Evolutionary conservation across 2,329 filamentous ascomycete genomes (phyloP).

Genomic region (Exophiala sp.): DNA sequence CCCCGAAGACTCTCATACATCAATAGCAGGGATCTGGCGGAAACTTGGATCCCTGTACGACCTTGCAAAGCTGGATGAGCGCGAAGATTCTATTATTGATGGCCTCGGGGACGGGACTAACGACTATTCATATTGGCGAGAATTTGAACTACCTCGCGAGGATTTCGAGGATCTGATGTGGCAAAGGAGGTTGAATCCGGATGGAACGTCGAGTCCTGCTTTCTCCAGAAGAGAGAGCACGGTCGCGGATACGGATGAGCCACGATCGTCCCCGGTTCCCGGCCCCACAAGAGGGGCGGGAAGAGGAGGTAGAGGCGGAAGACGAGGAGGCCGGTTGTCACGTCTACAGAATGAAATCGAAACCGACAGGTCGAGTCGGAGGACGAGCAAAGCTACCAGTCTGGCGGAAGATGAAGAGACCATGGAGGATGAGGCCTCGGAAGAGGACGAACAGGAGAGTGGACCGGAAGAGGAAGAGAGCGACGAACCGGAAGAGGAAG

Average conservation of each 20-base stretch:
- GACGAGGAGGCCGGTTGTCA: conserved; percentile 34
- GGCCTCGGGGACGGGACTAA: conserved; percentile 47
- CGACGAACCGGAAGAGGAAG: conserved; percentile 35
- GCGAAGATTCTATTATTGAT: conserved; percentile 58
- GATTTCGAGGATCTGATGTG: conserved; percentile 47
- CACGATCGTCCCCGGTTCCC: conserved; percentile 22
- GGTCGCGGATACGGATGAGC: conserved; percentile 45
- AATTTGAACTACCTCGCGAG: conserved; percentile 58
- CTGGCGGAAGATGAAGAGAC: conserved; percentile 35
- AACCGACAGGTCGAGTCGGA: conserved; percentile 27
- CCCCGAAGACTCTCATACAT: conserved; percentile 56
- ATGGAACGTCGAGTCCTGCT: conserved; percentile 16
- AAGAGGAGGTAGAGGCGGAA: conserved; percentile 32
- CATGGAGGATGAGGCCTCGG: conserved; percentile 33
- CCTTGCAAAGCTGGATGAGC: conserved; percentile 76
- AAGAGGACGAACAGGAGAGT: conserved; percentile 35
- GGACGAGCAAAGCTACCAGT: conserved; percentile 30
- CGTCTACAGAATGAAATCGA: conserved; percentile 39
- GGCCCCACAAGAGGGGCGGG: conserved; percentile 5
- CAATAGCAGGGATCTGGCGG: conserved; percentile 79
- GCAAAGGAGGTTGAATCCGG: conserved; percentile 39
- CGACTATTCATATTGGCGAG: conserved; percentile 54
- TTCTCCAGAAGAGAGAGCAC: conserved; percentile 41
- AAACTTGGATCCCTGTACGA: conserved; percentile 82
- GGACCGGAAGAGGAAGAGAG: conserved; percentile 35